Evolutionary conservation across 768 basidiomycete genomes (phyloP), one percentile per base, ranked within the genome.

Genomic region (Favolaschia claudopus): DNA sequence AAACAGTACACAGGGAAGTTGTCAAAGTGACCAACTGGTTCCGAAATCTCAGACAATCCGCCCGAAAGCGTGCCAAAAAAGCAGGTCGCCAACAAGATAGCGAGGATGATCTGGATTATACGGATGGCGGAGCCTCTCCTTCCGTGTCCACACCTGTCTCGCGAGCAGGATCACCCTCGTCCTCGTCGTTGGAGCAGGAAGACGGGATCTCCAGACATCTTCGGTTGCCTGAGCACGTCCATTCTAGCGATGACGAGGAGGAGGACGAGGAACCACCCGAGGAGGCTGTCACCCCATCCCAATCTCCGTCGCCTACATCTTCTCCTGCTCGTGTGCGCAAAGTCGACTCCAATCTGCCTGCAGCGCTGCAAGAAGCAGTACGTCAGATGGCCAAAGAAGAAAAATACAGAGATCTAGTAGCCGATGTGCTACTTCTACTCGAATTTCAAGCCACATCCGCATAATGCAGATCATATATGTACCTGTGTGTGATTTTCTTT

Each of bases 11-110:
- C 19, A 64, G 54, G 91, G 91, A 93, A 73, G 73, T 92, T 57
- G 87, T 86, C 63, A 92, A 91, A 76, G 91, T 93, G 45, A 92
- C 92, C 13, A 93, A 93, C 72, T 93, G 91, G 91, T 93, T 93
- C 81, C 82, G 91, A 37, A 93, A 93, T 70, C 78, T 92, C 56
- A 84, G 91, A 33, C 92, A 93, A 75, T 91, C 89, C 15, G 83
- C 90, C 24, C 78, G 91, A 46, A 92, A 87, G 73, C 85, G 91
- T 24, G 82, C 42, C n/a, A 64, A 60, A 74, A 85, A 77, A 61
- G 70, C 74, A 22, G 76, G 77, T 48, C 76, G 80, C 72, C 58
- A 40, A n/a, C 33, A 76, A 53, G 79, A 77, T 24, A 82, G 80
- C 60, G 79, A 82, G 44, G 82, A 82, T 62, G 78, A 77, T 58